phyloP scores from a whole-genome alignment of 1,284 basidiomycete species.

The Cryptococcus sp. region DNA sequence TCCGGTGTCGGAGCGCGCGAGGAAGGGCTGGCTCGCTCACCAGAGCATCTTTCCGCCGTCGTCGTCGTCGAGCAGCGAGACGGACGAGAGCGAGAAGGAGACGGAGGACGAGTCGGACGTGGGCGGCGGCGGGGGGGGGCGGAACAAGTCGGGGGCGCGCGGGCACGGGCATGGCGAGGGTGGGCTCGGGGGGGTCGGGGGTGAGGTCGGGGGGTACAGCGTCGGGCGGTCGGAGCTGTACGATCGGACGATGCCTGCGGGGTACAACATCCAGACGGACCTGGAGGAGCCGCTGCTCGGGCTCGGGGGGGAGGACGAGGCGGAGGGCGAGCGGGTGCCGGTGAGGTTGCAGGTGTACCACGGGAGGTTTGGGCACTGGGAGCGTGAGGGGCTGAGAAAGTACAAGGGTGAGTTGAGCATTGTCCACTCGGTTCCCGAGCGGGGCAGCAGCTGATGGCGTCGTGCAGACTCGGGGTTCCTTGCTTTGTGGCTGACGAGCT shows the following conservation, averaged over 20 bases:
- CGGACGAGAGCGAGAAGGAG: slow-evolving; percentile 40
- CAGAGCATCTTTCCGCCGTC: slow-evolving; percentile 49
- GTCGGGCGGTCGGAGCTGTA: slow-evolving; percentile 24
- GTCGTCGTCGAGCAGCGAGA: slow-evolving; percentile 32
- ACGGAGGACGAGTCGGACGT: slow-evolving; percentile 34
- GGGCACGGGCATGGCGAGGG: too few relatives aligned
- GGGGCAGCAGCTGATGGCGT: slow-evolving; percentile 4
- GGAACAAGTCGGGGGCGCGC: slow-evolving; percentile 5
- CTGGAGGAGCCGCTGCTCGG: slow-evolving; percentile 40
- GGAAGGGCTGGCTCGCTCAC: slow-evolving; percentile 50
- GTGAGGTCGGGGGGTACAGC: slow-evolving; percentile 14
- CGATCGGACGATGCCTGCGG: slow-evolving; percentile 1
- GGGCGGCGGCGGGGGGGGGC: slow-evolving; percentile 21
- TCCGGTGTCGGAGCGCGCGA: slow-evolving; percentile 22
- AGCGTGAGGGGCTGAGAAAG: slow-evolving; percentile 43
- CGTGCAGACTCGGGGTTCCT: slow-evolving; percentile 44
- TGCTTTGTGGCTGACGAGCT: slow-evolving; percentile 42
- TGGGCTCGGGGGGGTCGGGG: slow-evolving; percentile 15
- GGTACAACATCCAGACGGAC: slow-evolving; percentile 7
- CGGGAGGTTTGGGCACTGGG: slow-evolving; percentile 48
- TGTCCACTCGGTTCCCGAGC: too few relatives aligned
- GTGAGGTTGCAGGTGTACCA: slow-evolving; percentile 47
- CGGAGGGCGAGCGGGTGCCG: slow-evolving; percentile 23
- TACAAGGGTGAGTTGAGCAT: slow-evolving; percentile 42
- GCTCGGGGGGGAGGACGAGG: slow-evolving; percentile 5